Evolutionary conservation across 192 early-diverging fungal species (phyloP).

Genomic region (Backusella parvicylindrica): DNA sequence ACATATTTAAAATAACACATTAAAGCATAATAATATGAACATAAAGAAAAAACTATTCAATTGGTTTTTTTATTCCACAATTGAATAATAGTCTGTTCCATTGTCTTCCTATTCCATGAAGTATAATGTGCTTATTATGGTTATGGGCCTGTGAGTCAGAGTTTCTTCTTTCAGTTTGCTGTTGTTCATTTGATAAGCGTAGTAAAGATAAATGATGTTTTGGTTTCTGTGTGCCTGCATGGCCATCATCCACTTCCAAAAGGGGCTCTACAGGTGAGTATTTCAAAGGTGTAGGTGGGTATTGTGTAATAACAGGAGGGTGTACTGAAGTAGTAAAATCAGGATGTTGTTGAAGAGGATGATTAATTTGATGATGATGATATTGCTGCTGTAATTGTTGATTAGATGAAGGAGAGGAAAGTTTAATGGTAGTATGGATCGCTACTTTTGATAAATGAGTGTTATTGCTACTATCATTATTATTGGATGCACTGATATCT

Average conservation of each 20-base stretch:
- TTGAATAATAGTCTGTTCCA: not conserved
- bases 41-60: too few relatives aligned
- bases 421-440: conserved; percentile 27
- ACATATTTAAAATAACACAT: not conserved
- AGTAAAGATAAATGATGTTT: not conserved
- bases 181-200: not conserved
- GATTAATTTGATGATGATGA: not conserved
- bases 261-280: conserved; percentile 31
- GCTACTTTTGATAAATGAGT: conserved; percentile 21
- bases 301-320: conserved; percentile 30
- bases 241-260: not conserved
- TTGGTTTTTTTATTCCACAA: not conserved
- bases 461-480: not conserved
- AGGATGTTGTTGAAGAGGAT: not conserved
- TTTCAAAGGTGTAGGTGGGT: conserved; percentile 28
- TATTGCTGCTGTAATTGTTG: not conserved
- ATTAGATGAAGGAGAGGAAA: not conserved
- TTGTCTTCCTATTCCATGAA: not conserved
- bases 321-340: not conserved
- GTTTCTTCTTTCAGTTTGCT: not conserved
- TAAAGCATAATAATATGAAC: too few relatives aligned
- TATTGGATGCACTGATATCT: not conserved
- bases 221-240: not conserved
- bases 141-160: not conserved
- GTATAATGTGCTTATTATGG: too few relatives aligned